Base-by-base conservation (phyloP, 148 eudicot species). In the Suaeda aralocaspica region DNA sequence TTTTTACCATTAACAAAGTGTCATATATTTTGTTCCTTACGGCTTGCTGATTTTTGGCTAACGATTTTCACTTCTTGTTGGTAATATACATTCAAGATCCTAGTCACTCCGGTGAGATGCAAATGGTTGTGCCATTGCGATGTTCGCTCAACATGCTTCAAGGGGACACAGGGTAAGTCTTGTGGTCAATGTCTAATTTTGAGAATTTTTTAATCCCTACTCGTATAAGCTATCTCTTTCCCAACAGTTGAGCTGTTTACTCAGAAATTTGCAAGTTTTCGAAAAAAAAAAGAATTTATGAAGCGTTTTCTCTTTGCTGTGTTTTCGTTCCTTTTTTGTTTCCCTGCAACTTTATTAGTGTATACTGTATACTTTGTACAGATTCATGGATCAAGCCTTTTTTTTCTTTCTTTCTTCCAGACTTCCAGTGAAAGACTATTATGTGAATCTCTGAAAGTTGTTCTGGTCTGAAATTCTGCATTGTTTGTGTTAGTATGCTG, bases 91-190 rank as follows among this genome's bases (percentile, higher is more conserved):
- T 64, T 63, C 78, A 65, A 62, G 41, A 68, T n/a, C 57, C 75
- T 67, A 70, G 74, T 36, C 65, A 75, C 66, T 78, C 80, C 45
- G 79, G 75, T 73, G 59, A 75, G 61, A 79, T 53, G 79, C 83
- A 79, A 46, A 75, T 94, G 69, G 84, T 79, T 55, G 77, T 86
- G 64, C 86, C 85, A 41, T 83, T 94, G 75, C 83, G 76, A 31
- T 94, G 89, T 79, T 94, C 98, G 51, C 86, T 89, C 55, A 91
- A 94, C 85, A 87, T 91, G 92, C 91, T 94, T 79, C 96, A 86
- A 84, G 97, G 98, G 64, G 98, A 94, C 73, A 91, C 97, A 9
- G 98, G 98, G 98, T 94, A 89, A 72, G 80, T 41, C 67, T 66
- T 78, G 26, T 34, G 29, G 26, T 61, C 64, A 25, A 22, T 10